Evolutionary conservation across 768 basidiomycete genomes (phyloP).

Genomic region (Tulasnella sp.): DNA sequence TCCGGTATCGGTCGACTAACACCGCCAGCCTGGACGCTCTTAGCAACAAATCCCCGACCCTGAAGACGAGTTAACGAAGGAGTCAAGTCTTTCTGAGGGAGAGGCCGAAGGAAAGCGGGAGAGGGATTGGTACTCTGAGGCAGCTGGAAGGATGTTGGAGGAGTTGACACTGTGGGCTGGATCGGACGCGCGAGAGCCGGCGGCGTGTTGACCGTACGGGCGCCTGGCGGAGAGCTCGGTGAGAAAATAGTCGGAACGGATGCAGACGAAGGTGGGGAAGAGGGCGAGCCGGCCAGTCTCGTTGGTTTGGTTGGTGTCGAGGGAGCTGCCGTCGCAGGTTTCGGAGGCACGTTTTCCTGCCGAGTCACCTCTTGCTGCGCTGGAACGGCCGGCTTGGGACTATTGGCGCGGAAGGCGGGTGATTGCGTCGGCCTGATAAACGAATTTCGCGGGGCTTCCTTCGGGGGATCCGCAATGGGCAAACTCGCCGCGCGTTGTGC

Average conservation of each 20-base stretch:
- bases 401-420: not conserved
- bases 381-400: not conserved
- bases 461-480: not conserved
- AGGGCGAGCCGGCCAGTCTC: not conserved
- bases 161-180: constrained; percentile 49
- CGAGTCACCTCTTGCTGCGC: not conserved
- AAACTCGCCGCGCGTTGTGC: not conserved
- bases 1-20: not conserved
- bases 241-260: not conserved
- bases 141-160: constrained; percentile 47
- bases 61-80: constrained; percentile 82
- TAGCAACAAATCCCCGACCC: constrained; percentile 85
- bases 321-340: not conserved
- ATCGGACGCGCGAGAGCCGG: constrained; percentile 57
- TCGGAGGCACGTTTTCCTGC: not conserved
- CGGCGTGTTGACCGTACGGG: constrained; percentile 26
- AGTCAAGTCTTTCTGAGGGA: constrained; percentile 67
- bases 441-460: not conserved
- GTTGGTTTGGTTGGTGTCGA: constrained; percentile 1
- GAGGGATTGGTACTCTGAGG: constrained; percentile 54
- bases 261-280: not conserved
- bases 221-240: not conserved
- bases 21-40: constrained; percentile 71
- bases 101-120: constrained; percentile 61
- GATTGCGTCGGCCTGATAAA: not conserved